Evolutionary conservation across 1,284 basidiomycete genomes (phyloP).

Genomic region (Phylloporus sp.): DNA sequence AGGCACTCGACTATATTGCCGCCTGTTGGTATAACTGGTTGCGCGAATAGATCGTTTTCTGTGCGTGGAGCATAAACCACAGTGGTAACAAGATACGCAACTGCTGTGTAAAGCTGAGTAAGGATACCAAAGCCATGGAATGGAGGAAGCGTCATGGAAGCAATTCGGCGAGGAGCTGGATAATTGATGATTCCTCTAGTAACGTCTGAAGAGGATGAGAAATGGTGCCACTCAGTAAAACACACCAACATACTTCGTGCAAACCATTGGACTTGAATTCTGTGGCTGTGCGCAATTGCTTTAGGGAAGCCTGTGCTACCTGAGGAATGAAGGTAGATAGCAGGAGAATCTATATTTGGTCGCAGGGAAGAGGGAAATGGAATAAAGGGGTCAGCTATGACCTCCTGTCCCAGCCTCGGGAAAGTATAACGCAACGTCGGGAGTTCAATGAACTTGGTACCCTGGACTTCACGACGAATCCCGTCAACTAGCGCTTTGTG

Average conservation of each 20-base stretch:
- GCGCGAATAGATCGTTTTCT: conserved; percentile 12
- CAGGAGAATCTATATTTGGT: conserved; percentile 31
- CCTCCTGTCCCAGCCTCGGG: conserved; percentile 44
- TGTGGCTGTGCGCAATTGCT: conserved; percentile 37
- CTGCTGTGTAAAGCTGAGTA: conserved; percentile 25
- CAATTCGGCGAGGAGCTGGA: conserved; percentile 27
- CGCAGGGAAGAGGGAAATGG: conserved; percentile 34
- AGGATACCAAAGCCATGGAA: conserved; percentile 36
- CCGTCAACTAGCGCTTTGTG: conserved; percentile 37
- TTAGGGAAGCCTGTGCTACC: conserved; percentile 50
- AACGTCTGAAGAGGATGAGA: not conserved
- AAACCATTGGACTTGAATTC: conserved; percentile 37
- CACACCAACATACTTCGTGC: conserved; percentile 22
- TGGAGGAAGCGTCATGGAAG: conserved; percentile 34
- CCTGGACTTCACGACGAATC: conserved; percentile 22
- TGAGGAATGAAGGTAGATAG: conserved; percentile 46
- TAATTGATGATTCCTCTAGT: not conserved
- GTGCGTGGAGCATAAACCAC: conserved; percentile 29
- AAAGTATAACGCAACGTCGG: conserved; percentile 39
- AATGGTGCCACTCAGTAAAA: not conserved
- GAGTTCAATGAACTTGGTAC: conserved; percentile 33
- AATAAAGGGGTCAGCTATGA: conserved; percentile 32
- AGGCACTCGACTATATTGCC: conserved; percentile 27
- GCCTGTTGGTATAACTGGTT: conserved; percentile 28
- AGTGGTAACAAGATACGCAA: conserved; percentile 16